Evolutionary conservation across 768 basidiomycete genomes (phyloP).

Genomic region (Serendipita sp.): DNA sequence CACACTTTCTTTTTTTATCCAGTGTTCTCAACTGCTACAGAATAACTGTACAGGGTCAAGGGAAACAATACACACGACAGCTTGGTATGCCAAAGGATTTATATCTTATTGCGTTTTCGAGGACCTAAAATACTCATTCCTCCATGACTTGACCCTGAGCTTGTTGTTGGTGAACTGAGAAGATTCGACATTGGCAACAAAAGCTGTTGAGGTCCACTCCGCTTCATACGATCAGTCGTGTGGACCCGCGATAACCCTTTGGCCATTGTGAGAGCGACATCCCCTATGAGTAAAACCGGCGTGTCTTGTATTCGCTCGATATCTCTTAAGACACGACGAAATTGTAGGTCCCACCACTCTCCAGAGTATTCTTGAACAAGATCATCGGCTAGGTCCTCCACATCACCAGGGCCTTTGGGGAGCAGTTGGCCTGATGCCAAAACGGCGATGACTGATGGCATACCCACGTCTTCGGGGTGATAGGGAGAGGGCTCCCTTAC

Average conservation of each 20-base stretch:
- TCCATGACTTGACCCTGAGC: constrained; percentile 3
- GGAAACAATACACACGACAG: constrained; percentile 2
- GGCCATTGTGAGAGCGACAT: constrained; percentile 5
- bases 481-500: constrained; percentile 14
- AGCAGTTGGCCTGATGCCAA: constrained; percentile 35
- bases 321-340: constrained; percentile 45
- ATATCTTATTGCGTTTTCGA: not conserved
- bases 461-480: constrained; percentile 16
- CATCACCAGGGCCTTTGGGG: constrained; percentile 58
- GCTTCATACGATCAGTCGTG: not conserved
- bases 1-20: not conserved
- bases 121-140: not conserved
- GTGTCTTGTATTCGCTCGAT: constrained; percentile 20
- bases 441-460: constrained; percentile 22
- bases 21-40: not conserved
- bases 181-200: not conserved
- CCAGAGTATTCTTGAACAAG: constrained; percentile 17
- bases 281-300: not conserved
- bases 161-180: constrained; percentile 2
- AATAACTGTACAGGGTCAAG: constrained; percentile 25
- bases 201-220: not conserved
- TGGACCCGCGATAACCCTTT: not conserved
- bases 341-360: constrained; percentile 53
- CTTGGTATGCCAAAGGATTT: not conserved
- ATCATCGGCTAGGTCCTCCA: constrained; percentile 24